Percentiles rank a stretch among this genome's conserved stretches.
phyloP scores from a whole-genome alignment of 2,329 filamentous ascomycete genomes.

The Cadophora gregata region DNA sequence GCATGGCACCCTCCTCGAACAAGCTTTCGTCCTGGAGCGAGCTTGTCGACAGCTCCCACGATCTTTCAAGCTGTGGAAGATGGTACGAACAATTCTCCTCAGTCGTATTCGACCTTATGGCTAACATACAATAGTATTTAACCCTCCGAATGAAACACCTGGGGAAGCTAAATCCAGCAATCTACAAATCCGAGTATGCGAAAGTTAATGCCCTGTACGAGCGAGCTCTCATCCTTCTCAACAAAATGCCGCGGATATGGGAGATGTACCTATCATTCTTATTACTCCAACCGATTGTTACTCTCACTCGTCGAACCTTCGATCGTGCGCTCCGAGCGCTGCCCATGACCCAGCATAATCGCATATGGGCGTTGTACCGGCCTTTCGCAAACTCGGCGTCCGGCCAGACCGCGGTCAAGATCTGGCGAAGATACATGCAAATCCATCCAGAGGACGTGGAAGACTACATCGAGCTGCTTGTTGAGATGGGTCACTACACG shows the following conservation, averaged over 20 bases:
- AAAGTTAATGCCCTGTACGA: constrained; percentile 98
- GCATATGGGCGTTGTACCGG: constrained; percentile 91
- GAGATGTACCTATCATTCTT: constrained; percentile 95
- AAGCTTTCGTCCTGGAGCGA: constrained; percentile 86
- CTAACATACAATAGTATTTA: constrained; percentile 68
- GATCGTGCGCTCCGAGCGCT: constrained; percentile 90
- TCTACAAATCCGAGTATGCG: constrained; percentile 79
- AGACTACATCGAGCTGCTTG: constrained; percentile 89
- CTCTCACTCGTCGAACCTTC: constrained; percentile 84
- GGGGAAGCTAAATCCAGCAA: constrained; percentile 79
- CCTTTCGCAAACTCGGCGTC: constrained; percentile 91
- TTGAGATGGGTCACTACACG: constrained; percentile 82
- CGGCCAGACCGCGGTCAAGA: constrained; percentile 87
- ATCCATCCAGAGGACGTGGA: constrained; percentile 94
- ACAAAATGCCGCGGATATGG: constrained; percentile 99
- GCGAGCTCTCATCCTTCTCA: constrained; percentile 86
- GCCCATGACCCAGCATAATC: constrained; percentile 92
- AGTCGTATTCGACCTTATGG: constrained; percentile 15
- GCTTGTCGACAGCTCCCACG: constrained; percentile 88
- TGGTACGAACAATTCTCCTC: constrained; percentile 58
- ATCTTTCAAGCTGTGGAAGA: constrained; percentile 98
- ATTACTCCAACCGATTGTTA: constrained; percentile 89
- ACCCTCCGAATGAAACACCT: constrained; percentile 83
- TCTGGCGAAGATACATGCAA: constrained; percentile 97
- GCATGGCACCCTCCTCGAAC: constrained; percentile 84